A percentile compares a stretch with the other conserved stretches of the same genome.
These are phyloP conservation scores for Priceomyces carsonii DNA, from an alignment of 805 yeast genomes.

Conservation along the genomic window DNA sequence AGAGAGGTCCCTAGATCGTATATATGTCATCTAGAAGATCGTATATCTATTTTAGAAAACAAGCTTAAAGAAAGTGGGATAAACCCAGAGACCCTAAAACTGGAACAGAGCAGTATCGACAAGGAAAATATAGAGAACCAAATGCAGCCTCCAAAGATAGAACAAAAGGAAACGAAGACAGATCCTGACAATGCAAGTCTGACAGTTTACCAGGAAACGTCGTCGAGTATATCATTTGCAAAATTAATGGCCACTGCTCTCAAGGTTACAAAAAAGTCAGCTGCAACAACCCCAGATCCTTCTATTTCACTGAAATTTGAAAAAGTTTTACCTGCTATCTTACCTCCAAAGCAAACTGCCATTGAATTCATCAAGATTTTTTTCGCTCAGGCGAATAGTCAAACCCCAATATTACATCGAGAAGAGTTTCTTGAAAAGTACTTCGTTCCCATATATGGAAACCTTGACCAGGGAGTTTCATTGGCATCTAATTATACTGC, in stretches of 20 bases:
- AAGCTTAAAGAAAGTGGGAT: conserved; percentile 47
- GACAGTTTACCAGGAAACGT: not conserved
- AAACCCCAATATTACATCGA: conserved; percentile 80
- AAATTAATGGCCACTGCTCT: conserved; percentile 77
- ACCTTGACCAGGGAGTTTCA: conserved; percentile 50
- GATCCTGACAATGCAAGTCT: not conserved
- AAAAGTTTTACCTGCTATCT: conserved; percentile 40
- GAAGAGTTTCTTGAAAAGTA: conserved; percentile 67
- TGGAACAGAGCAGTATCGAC: not conserved
- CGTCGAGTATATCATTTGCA: conserved; percentile 62
- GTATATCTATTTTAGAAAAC: conserved; percentile 56
- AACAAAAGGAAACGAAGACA: not conserved
- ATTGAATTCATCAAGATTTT: conserved; percentile 61
- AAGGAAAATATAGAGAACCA: not conserved
- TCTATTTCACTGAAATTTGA: conserved; percentile 23
- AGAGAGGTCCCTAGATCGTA: conserved; percentile 82
- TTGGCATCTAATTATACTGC: conserved; percentile 60
- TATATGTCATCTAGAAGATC: conserved; percentile 68
- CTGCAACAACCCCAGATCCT: conserved; percentile 23
- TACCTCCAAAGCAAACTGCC: conserved; percentile 75
- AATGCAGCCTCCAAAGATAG: not conserved
- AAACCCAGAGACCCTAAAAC: conserved; percentile 14
- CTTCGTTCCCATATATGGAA: conserved; percentile 82
- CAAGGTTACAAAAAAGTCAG: conserved; percentile 42
- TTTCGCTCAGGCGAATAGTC: conserved; percentile 81